These are phyloP conservation scores for Aspergillus alliaceus DNA, from an alignment of 2,329 filamentous ascomycete genomes.

Conservation along the genomic window DNA sequence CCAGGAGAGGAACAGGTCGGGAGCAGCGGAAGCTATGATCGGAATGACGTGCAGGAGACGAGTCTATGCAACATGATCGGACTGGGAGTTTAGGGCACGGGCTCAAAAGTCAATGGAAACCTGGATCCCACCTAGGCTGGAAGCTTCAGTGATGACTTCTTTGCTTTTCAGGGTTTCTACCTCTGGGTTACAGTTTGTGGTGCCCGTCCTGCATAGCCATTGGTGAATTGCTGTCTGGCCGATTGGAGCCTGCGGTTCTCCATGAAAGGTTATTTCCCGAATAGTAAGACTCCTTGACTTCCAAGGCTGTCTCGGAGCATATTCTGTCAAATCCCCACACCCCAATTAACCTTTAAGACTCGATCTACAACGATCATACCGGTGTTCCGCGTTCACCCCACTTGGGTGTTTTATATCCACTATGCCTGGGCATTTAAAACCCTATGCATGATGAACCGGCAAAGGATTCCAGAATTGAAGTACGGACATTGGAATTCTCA, in stretches of 20 bases:
- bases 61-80: background rate
- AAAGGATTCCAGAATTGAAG: too few species aligned
- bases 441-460: too few species aligned
- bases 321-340: background rate
- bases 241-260: background rate
- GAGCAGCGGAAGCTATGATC: slow-evolving; percentile 6
- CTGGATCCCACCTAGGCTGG: background rate
- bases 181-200: background rate
- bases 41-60: slow-evolving; percentile 8
- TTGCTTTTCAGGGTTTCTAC: background rate
- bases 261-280: background rate
- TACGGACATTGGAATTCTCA: background rate
- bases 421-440: background rate
- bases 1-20: background rate
- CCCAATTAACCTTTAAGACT: background rate
- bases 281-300: background rate
- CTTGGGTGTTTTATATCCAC: background rate
- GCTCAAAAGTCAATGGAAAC: background rate
- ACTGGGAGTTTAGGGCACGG: background rate
- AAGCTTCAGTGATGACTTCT: background rate
- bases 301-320: background rate
- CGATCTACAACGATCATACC: background rate
- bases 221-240: background rate
- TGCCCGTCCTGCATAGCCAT: background rate
- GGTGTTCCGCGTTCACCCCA: background rate